Evolutionary conservation across 345 rosid species (phyloP), one percentile per base, ranked within the genome.

Genomic region (Garcia nutans): DNA sequence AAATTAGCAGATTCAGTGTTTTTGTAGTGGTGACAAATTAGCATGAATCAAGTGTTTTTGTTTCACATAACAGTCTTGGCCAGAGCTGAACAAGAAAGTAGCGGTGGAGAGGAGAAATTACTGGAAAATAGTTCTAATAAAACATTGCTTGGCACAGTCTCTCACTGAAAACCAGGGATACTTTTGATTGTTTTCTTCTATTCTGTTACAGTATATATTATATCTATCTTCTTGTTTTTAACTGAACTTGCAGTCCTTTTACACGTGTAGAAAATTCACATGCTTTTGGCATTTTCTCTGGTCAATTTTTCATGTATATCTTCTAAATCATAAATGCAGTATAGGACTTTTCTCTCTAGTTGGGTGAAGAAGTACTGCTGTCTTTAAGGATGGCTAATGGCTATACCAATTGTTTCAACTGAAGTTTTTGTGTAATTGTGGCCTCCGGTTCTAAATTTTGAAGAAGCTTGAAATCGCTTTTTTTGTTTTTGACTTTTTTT

Each of bases 21-120:
- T 65, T 70, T 58, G 56, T 55, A 69, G 75, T 74, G 85, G 80
- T 74, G 85, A 82, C 81, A 82, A 82, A 75, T 63, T 62, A 76
- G 82, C 82, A 81, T 82, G 89, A 86, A 88, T 90, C 87, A 65
- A 76, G 87, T 74, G 77, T 67, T 84, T 71, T 84, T 78, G 88
- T 75, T 84, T 82, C 80, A 82, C 71, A 61, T 58, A 58, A 77
- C 83, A 84, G 76, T 65, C 60, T 79, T 86, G 75, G 45, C 47
- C 71, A 64, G 71, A 66, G 76, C 70, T 66, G 73, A 74, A 50
- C 65, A 60, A 41, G 73, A 62, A 52, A 80, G 44, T 52, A 49
- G 45, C 26, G 71, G 68, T 61, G 71, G 68, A 72, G 72, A 77
- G 72, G 63, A 19, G 78, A 75, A 81, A 79, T 78, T 63, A 78